Conservation (phyloP, 2,329 filamentous ascomycete genomes). For the Penicillium thymicola region DNA sequence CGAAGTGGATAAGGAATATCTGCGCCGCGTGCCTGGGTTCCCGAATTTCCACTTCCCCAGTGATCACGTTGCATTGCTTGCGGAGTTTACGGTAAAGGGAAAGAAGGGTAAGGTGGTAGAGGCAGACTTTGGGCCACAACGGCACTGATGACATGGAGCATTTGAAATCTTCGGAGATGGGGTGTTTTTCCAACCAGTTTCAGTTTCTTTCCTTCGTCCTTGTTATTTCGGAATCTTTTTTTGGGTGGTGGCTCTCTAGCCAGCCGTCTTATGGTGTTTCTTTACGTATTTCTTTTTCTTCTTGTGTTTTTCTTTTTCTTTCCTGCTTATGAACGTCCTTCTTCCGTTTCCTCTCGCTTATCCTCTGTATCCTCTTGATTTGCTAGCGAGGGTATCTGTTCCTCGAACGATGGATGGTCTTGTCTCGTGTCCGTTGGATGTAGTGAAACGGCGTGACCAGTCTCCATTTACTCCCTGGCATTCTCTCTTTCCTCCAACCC, state of each 20-base stretch:
- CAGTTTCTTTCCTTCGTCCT: constrained; percentile 26
- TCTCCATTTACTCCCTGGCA: constrained; percentile 9
- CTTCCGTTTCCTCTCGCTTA: constrained; percentile 12
- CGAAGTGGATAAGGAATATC: constrained; percentile 79
- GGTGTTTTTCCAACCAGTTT: constrained; percentile 37
- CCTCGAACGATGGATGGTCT: constrained; percentile 2
- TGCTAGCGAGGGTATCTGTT: constrained; percentile 15
- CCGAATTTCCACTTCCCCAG: constrained; percentile 93
- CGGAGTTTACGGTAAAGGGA: constrained; percentile 84
- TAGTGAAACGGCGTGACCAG: constrained; percentile 30
- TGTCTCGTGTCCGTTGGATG: constrained; percentile 28
- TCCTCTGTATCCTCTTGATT: constrained; percentile 12
- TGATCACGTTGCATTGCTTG: constrained; percentile 85
- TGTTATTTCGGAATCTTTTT: constrained; percentile 43
- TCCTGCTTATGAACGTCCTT: constrained; percentile 25
- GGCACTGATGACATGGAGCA: constrained; percentile 38
- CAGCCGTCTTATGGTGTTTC: constrained; percentile 28
- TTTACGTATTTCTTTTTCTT: constrained; percentile 21
- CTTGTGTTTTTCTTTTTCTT: constrained; percentile 14
- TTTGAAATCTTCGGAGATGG: constrained; percentile 39
- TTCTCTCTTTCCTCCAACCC: constrained; percentile 11
- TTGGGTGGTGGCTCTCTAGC: constrained; percentile 27
- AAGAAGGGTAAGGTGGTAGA: constrained; percentile 73
- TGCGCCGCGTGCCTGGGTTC: constrained; percentile 84
- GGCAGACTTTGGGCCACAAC: constrained; percentile 58